A percentile compares a stretch with the other conserved stretches of the same genome.
Conservation (phyloP, 2,329 filamentous ascomycete species). For the Xylaria sp. region DNA sequence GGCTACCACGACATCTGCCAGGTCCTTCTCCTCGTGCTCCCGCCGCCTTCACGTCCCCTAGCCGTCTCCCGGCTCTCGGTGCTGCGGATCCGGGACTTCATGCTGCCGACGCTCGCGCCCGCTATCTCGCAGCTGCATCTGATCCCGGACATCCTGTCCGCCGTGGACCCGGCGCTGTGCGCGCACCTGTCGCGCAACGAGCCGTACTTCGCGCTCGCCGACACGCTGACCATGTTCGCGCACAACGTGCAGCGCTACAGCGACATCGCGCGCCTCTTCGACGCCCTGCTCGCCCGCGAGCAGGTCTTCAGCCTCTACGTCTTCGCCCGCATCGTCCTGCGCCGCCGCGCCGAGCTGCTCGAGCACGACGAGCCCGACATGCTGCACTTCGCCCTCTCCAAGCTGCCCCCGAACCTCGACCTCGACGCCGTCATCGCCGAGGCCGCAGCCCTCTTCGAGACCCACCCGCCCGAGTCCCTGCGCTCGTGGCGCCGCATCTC, state of each 20-base stretch:
- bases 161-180: conserved; percentile 77
- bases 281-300: conserved; percentile 87
- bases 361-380: conserved; percentile 87
- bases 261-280: conserved; percentile 90
- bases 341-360: conserved; percentile 84
- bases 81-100: conserved; percentile 94
- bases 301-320: conserved; percentile 92
- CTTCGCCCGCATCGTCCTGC: conserved; percentile 87
- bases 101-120: conserved; percentile 87
- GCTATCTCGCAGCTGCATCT: conserved; percentile 87
- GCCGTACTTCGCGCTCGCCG: conserved; percentile 93
- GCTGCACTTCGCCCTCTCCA: conserved; percentile 87
- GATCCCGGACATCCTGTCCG: conserved; percentile 81
- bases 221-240: conserved; percentile 94
- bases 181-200: conserved; percentile 80
- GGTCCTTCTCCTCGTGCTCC: conserved; percentile 89
- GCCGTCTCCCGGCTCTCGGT: conserved; percentile 85
- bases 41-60: conserved; percentile 66
- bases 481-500: conserved; percentile 80
- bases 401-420: conserved; percentile 83
- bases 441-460: conserved; percentile 71
- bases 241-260: conserved; percentile 93
- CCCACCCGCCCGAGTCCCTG: conserved; percentile 78
- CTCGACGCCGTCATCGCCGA: conserved; percentile 79
- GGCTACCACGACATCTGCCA: conserved; percentile 99